Evolutionary conservation across 768 basidiomycete genomes (phyloP), one percentile per base, ranked within the genome.

Genomic region (Agrocybe chaxingu): DNA sequence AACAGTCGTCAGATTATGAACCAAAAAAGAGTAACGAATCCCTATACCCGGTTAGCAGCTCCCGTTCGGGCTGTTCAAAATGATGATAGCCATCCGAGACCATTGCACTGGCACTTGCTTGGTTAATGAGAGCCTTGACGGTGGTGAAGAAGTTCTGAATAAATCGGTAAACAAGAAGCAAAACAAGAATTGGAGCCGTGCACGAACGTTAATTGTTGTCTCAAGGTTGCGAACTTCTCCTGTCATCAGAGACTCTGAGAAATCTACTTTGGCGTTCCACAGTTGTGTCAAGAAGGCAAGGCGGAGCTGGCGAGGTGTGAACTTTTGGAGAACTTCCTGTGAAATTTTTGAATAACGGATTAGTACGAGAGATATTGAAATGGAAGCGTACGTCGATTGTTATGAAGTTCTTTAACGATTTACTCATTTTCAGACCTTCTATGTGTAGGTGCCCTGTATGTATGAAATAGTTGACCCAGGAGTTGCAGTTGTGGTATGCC

Each of bases 391-490:
- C 89, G 60, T 90, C 86, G 50, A 99, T 97, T 6, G 97, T 98
- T 60, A 98, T 97, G 65, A 98, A 99, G 64, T 99, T 99, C 69
- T 99, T 99, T 55, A 99, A 71, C 8, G 92, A 95, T 71, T 99
- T 99, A 73, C 91, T 94, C 97, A 99, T 99, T 70, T 99, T 99
- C 51, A 97, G 74, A 7, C 97, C 97, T 66, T 97, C 93, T 58
- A 99, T 98, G 66, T 98, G 95, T 32, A 99, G 73, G 73, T 99
- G 97, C 8, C 97, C 97, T 0, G 96, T 98, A 69, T 99, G 97
- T 43, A 98, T 73, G 74, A 99, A 99, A 67, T 98, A 99, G 65
- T 97, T 98, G 58, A 98, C 95, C 97, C 97, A 99, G 56, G 93
- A 78, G 24, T 75, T 66, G 70, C 92, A 96, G 51, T 88, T 79